phyloP scores from a whole-genome alignment of 2,329 filamentous ascomycete species.

The Claviceps sp. region DNA sequence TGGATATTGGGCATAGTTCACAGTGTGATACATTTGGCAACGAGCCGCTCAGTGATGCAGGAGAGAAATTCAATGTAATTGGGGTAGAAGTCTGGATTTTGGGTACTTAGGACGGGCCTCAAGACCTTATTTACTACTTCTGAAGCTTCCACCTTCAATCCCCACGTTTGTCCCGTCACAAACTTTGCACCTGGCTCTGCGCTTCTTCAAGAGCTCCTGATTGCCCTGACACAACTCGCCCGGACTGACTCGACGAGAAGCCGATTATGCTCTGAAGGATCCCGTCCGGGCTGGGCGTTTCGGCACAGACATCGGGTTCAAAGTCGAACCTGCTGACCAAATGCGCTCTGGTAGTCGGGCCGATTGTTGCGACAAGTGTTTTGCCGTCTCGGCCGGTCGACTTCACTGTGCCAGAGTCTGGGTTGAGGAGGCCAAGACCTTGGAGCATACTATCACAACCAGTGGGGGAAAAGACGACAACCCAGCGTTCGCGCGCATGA shows the following conservation, averaged over 20 bases:
- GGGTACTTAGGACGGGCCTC: conserved; percentile 31
- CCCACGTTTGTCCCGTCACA: background rate
- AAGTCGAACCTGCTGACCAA: conserved; percentile 51
- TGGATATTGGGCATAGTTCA: conserved; percentile 74
- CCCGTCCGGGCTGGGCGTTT: conserved; percentile 69
- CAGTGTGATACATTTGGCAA: conserved; percentile 89
- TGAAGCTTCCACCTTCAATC: background rate
- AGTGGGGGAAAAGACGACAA: conserved; percentile 60
- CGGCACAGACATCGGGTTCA: conserved; percentile 67
- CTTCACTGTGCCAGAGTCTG: conserved; percentile 26
- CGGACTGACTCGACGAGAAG: background rate
- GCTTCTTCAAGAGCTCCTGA: background rate
- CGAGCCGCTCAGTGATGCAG: conserved; percentile 83
- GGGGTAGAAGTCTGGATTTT: conserved; percentile 92
- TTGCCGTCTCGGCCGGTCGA: conserved; percentile 20
- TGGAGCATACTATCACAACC: conserved; percentile 49
- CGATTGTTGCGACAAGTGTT: conserved; percentile 73
- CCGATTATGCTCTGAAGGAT: conserved; percentile 52
- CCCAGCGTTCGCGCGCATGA: conserved; percentile 42
- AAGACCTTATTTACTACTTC: background rate
- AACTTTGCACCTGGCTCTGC: background rate
- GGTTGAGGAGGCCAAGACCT: conserved; percentile 37
- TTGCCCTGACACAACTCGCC: background rate
- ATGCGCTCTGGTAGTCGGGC: conserved; percentile 77
- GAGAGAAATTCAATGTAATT: conserved; percentile 78